Evolutionary conservation across 2,329 filamentous ascomycete genomes (phyloP).

Genomic region (Neospermospora avenae): DNA sequence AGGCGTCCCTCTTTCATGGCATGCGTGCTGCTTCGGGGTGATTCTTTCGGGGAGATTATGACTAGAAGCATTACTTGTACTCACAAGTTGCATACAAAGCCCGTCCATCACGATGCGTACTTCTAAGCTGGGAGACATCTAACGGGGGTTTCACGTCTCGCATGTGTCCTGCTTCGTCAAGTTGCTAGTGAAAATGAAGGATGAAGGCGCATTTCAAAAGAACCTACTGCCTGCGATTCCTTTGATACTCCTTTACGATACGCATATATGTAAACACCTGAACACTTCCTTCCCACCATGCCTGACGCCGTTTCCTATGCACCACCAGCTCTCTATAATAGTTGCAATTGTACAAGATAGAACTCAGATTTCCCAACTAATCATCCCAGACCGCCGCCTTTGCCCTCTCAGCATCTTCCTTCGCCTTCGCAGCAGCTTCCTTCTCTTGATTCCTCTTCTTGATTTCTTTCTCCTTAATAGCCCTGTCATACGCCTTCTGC

Average conservation of each 20-base stretch:
- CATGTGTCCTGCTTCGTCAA: not conserved
- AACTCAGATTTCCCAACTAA: conserved; percentile 32
- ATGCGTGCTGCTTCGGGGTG: conserved; percentile 23
- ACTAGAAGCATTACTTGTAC: conserved; percentile 16
- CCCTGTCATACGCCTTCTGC: conserved; percentile 80
- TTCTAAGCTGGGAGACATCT: not conserved
- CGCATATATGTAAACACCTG: no score
- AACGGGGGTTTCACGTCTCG: not conserved
- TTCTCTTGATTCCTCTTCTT: conserved; percentile 71
- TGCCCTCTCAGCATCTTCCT: conserved; percentile 66
- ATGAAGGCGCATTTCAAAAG: not conserved
- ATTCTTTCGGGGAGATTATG: conserved; percentile 19
- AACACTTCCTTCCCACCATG: no score
- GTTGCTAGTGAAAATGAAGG: not conserved
- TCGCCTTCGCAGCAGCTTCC: conserved; percentile 56
- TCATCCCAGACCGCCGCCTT: conserved; percentile 87
- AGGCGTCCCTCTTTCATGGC: conserved; percentile 30
- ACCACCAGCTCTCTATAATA: not conserved
- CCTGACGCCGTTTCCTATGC: conserved; percentile 16
- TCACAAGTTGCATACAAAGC: conserved; percentile 12
- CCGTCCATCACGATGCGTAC: conserved; percentile 5
- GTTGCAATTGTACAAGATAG: not conserved
- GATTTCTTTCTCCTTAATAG: conserved; percentile 79
- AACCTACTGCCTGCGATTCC: no score
- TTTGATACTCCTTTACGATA: no score